phyloP scores from a whole-genome alignment of 176 grass and related monocot species.

The Microstegium vimineum region DNA sequence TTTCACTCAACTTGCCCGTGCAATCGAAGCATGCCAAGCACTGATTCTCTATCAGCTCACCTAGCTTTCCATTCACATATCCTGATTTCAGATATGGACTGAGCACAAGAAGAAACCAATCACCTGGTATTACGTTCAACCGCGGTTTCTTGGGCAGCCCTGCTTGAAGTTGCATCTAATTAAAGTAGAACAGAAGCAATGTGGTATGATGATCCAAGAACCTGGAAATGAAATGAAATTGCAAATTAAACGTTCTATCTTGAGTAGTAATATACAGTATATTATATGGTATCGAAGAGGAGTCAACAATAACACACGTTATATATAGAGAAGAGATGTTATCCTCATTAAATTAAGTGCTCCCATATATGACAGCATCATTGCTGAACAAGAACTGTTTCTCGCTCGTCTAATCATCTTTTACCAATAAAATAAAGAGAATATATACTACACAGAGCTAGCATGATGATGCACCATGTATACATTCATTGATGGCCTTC shows the following conservation, averaged over 20 bases:
- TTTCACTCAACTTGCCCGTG: not conserved
- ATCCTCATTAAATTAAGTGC: conserved; percentile 14
- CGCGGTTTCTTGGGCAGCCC: conserved; percentile 8
- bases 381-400: conserved; percentile 21
- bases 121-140: conserved; percentile 7
- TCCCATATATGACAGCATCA: conserved; percentile 12
- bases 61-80: conserved; percentile 16
- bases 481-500: conserved; percentile 4
- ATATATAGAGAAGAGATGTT: conserved; percentile 10
- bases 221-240: not conserved
- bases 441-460: too few species aligned
- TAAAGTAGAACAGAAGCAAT: conserved; percentile 40
- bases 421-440: conserved; percentile 1
- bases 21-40: conserved; percentile 17
- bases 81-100: conserved; percentile 25
- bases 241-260: not conserved
- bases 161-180: conserved; percentile 17
- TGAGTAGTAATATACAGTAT: too few species aligned
- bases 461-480: conserved; percentile 34
- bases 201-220: conserved; percentile 12
- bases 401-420: not conserved
- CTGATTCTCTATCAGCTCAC: conserved; percentile 18
- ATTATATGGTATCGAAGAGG: too few species aligned
- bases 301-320: conserved; percentile 4
- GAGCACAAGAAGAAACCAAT: not conserved